Conservation (phyloP, 352 stramenopile species). For the Globisporangium sylvaticum region DNA sequence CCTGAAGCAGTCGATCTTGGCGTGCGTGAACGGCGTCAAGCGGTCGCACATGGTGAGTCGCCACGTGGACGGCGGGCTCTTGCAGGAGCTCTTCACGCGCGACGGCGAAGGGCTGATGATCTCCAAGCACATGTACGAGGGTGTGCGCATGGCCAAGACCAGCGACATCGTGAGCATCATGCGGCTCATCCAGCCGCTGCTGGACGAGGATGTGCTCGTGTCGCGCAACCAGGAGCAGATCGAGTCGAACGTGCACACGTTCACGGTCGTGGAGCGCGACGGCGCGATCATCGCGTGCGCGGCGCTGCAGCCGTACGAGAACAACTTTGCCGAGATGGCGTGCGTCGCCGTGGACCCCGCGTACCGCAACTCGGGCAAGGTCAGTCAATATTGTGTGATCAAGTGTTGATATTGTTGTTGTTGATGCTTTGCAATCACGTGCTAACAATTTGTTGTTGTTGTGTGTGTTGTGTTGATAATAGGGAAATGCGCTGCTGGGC, state of each 20-base stretch:
- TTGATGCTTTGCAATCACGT: background rate
- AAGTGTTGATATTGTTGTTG: background rate
- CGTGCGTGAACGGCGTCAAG: constrained; percentile 81
- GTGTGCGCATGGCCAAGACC: constrained; percentile 89
- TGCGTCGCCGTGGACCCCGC: constrained; percentile 87
- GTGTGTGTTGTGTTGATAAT: constrained; percentile 8
- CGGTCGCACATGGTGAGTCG: constrained; percentile 84
- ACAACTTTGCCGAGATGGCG: constrained; percentile 88
- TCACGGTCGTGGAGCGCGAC: constrained; percentile 86
- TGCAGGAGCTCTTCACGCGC: constrained; percentile 97
- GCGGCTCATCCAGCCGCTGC: constrained; percentile 84
- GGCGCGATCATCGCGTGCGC: constrained; percentile 87
- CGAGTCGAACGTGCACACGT: constrained; percentile 86
- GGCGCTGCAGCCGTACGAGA: constrained; percentile 86
- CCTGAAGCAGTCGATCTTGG: constrained; percentile 79
- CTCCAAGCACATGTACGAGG: constrained; percentile 96
- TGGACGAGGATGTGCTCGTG: constrained; percentile 86
- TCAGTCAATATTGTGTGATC: constrained; percentile 3
- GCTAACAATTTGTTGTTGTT: background rate
- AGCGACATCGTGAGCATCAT: constrained; percentile 91
- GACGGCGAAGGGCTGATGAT: constrained; percentile 97
- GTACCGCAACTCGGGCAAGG: constrained; percentile 83
- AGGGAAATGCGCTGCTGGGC: constrained; percentile 88
- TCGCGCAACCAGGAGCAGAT: constrained; percentile 87
- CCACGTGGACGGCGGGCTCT: constrained; percentile 84